Base-by-base conservation (phyloP, 2,329 filamentous ascomycete genomes). In the Ophiostoma pallidulum region DNA sequence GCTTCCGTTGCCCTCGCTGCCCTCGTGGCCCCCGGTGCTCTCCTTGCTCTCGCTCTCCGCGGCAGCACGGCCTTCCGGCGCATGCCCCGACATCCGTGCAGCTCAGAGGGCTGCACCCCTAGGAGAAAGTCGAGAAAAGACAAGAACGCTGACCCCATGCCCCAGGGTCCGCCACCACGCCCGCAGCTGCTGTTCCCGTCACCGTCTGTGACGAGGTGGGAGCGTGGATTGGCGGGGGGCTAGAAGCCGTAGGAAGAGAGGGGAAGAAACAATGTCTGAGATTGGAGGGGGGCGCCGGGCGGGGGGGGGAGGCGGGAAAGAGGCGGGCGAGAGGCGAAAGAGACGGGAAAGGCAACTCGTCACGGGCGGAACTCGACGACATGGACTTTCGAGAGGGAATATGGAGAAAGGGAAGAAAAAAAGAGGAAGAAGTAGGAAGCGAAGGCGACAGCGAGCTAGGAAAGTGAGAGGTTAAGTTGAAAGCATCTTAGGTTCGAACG, bases 81-180 rank as follows among this genome's bases (percentile, higher is more conserved):
- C 42, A 39, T 41, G 43, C 48, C 48, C 43, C 24, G 48, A 40
- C 43, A 49, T 41, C 24, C 16, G 36, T 22, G 24, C 42, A 37
- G 45, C 40, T 32, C 14, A 26, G 36, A 35, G 28, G 47, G 28
- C 29, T 28, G 20, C 32, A 32, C 28, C 32, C 19, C 8, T 12
- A 7, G 22, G 33, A 37, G 7, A 28, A n/a, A 12, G 7, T 3
- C 16, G 20, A 22, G 22, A 7, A 28, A 4, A 24, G 28, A 24
- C 28, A 36, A 19, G 14, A 26, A 31, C 41, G n/a, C 22, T 16
- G 20, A 6, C 24, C 14, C 32, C 32, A 19, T 8, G 16, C 5
- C 35, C 36, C 19, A 4, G 18, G 33, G 20, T 31, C 45, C 38
- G 35, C 29, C 38, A 31, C 45, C 45, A 16, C 38, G 29, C 19